Conservation (phyloP, 495 filamentous ascomycete genomes). For the Aspergillus funiculosus region DNA sequence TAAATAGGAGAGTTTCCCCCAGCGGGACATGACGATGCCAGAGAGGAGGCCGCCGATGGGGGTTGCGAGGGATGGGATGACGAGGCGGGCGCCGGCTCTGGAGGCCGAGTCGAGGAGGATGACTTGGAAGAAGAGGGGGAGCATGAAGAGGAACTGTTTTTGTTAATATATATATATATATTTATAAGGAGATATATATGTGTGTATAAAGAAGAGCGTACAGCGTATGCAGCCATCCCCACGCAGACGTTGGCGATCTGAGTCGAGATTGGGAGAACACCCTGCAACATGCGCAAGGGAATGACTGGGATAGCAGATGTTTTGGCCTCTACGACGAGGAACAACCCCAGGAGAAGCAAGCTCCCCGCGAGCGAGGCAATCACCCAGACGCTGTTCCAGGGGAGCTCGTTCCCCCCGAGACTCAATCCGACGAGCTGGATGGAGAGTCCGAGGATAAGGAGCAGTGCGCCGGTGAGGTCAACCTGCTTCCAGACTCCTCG, state of each 20-base stretch:
- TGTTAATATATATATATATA: too few relatives aligned
- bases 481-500: slow-evolving; percentile 49
- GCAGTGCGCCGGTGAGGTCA: slow-evolving; percentile 48
- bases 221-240: slow-evolving; percentile 59
- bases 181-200: not conserved
- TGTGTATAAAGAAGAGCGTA: slow-evolving; percentile 25
- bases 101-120: slow-evolving; percentile 56
- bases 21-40: slow-evolving; percentile 59
- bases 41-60: slow-evolving; percentile 56
- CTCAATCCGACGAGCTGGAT: slow-evolving; percentile 55
- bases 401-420: slow-evolving; percentile 56
- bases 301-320: slow-evolving; percentile 58
- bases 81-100: slow-evolving; percentile 53
- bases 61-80: slow-evolving; percentile 56
- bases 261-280: slow-evolving; percentile 45
- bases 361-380: slow-evolving; percentile 49
- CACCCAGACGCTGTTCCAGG: slow-evolving; percentile 53
- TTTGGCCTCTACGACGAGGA: slow-evolving; percentile 49
- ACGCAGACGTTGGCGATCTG: slow-evolving; percentile 57
- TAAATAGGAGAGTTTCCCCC: slow-evolving; percentile 52
- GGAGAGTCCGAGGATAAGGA: slow-evolving; percentile 54
- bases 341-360: slow-evolving; percentile 41
- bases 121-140: slow-evolving; percentile 60
- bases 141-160: slow-evolving; percentile 56
- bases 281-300: slow-evolving; percentile 51